These are phyloP conservation scores for Piromyces finnis DNA, from an alignment of 192 early-diverging fungal genomes.

Conservation along the genomic window DNA sequence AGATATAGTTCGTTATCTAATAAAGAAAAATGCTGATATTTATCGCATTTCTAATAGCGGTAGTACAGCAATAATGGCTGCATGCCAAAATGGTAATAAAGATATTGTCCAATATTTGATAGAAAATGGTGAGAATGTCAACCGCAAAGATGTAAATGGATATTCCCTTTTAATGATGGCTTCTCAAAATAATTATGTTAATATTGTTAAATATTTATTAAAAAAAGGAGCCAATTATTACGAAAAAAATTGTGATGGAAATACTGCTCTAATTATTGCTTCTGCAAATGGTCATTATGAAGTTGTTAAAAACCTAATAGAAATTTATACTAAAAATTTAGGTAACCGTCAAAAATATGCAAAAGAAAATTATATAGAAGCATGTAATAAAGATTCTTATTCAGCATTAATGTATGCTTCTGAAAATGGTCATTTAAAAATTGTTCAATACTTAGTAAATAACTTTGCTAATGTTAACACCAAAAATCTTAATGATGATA, in stretches of 20 bases:
- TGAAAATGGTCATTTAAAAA: not conserved
- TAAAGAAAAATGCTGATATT: not conserved
- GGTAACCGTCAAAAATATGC: not conserved
- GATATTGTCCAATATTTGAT: not conserved
- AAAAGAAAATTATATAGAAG: not conserved
- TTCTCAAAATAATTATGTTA: not conserved
- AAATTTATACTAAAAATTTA: no score
- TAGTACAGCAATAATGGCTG: not conserved
- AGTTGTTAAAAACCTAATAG: not conserved
- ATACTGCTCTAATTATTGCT: not conserved
- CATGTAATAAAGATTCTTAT: not conserved
- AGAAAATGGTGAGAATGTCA: not conserved
- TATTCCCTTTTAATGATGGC: not conserved
- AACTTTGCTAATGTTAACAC: not conserved
- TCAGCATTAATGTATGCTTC: not conserved
- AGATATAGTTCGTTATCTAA: not conserved
- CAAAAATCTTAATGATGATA: not conserved
- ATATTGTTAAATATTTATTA: not conserved
- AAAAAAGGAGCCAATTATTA: not conserved
- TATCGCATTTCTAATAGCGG: not conserved
- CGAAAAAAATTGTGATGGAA: not conserved
- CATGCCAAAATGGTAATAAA: not conserved
- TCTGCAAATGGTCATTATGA: not conserved
- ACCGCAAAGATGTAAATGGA: not conserved
- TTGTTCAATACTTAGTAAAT: not conserved